Evolutionary conservation across 208 protist genomes (phyloP).

Genomic region (Trichomonas tenax): DNA sequence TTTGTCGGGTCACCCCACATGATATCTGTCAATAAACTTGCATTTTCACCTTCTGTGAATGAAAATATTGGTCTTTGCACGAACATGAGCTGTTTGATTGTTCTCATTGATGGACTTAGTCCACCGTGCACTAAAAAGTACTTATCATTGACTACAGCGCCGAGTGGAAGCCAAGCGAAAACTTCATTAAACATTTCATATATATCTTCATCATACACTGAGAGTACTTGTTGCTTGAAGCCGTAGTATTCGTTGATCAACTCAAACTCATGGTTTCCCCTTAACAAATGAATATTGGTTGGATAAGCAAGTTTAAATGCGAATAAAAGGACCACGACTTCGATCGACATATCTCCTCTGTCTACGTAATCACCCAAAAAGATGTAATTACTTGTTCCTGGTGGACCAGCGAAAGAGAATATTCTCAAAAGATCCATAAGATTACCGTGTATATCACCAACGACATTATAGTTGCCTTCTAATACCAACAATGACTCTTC

Average conservation of each 20-base stretch:
- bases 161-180: background rate
- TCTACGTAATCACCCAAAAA: slow-evolving; percentile 30
- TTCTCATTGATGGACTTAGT: background rate
- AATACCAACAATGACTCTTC: background rate
- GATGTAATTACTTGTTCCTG: slow-evolving; percentile 22
- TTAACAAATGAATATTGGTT: slow-evolving; percentile 80
- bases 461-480: background rate
- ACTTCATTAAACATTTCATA: background rate
- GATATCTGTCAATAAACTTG: background rate
- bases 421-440: slow-evolving; percentile 33
- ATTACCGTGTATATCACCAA: slow-evolving; percentile 40
- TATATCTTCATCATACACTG: background rate
- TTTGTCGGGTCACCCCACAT: background rate
- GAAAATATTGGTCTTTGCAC: background rate
- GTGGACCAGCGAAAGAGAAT: slow-evolving; percentile 21
- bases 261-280: slow-evolving; percentile 91
- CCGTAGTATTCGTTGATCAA: slow-evolving; percentile 92
- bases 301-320: slow-evolving; percentile 16
- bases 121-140: background rate
- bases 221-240: slow-evolving; percentile 53
- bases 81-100: background rate
- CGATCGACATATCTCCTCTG: background rate
- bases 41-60: background rate
- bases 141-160: background rate
- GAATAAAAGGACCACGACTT: background rate